A percentile compares a stretch with the other conserved stretches of the same genome.
Conservation (phyloP, 2,329 filamentous ascomycete genomes). For the Fusarium cyanostomum region DNA sequence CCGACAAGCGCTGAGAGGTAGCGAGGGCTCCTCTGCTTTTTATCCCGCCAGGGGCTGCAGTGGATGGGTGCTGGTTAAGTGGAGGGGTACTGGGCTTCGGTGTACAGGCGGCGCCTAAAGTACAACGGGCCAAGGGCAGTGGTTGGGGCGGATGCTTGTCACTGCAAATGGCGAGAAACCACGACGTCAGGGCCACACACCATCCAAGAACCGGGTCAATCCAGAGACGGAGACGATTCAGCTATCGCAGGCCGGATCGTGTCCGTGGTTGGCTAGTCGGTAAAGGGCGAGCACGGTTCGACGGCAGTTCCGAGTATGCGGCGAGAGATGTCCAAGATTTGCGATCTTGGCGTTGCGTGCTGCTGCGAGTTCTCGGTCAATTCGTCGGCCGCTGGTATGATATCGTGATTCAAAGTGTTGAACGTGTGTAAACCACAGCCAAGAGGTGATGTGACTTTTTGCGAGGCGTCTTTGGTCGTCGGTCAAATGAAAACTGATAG, state of each 20-base stretch:
- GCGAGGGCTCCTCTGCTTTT: conserved; percentile 29
- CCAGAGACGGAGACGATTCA: conserved; percentile 30
- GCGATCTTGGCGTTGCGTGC: conserved; percentile 15
- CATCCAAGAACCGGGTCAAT: conserved; percentile 30
- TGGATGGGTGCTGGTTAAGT: conserved; percentile 20
- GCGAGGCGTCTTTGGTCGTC: conserved; percentile 3
- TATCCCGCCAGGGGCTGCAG: conserved; percentile 20
- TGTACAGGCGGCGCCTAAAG: conserved; percentile 35
- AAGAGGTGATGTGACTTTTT: conserved; percentile 3
- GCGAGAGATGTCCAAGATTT: conserved; percentile 25
- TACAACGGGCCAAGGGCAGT: conserved; percentile 24
- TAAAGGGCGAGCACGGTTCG: conserved; percentile 24
- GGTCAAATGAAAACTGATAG: conserved; percentile 17
- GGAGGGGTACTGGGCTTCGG: conserved; percentile 37
- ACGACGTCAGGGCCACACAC: conserved; percentile 41
- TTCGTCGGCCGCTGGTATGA: conserved; percentile 19
- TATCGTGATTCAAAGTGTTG: conserved; percentile 27
- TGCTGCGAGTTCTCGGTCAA: conserved; percentile 11
- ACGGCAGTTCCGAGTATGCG: conserved; percentile 35
- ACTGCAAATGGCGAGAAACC: conserved; percentile 39
- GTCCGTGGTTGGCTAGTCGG: conserved; percentile 35
- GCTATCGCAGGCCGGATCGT: conserved; percentile 21
- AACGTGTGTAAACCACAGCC: neutral
- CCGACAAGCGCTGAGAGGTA: conserved; percentile 8
- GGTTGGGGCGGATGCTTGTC: conserved; percentile 35